These are phyloP conservation scores for Tillandsia leiboldiana DNA, from an alignment of 176 grass and related monocot species.

Conservation along the genomic window DNA sequence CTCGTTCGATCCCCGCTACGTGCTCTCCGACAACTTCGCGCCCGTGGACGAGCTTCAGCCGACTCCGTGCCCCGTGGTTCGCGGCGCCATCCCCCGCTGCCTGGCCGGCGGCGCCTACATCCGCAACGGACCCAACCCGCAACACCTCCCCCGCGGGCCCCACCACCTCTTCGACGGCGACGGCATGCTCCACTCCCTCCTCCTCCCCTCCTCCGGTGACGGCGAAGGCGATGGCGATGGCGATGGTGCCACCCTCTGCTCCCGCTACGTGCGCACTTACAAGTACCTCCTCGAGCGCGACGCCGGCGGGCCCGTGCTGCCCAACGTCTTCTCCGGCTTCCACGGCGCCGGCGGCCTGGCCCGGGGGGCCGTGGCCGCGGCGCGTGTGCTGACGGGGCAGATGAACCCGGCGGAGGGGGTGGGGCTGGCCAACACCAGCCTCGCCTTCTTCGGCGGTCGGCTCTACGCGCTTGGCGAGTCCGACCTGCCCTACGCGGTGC, in stretches of 20 bases:
- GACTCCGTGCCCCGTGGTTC: conserved; percentile 49
- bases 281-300: conserved; percentile 73
- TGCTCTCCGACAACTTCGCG: conserved; percentile 68
- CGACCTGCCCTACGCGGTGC: conserved; percentile 71
- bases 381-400: conserved; percentile 74
- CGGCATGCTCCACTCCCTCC: conserved; percentile 92
- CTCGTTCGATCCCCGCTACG: conserved; percentile 63
- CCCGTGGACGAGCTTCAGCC: conserved; percentile 83
- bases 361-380: conserved; percentile 54
- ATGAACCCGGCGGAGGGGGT: conserved; percentile 54
- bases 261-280: conserved; percentile 90
- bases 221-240: not conserved
- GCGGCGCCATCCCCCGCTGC: conserved; percentile 68
- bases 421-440: conserved; percentile 86
- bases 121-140: conserved; percentile 92
- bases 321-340: conserved; percentile 71
- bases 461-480: conserved; percentile 87
- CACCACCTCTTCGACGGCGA: conserved; percentile 94
- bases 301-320: conserved; percentile 54
- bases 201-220: conserved; percentile 30
- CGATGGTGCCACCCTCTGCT: conserved; percentile 45
- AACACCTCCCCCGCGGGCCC: conserved; percentile 66
- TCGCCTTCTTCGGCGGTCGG: conserved; percentile 54
- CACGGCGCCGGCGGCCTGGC: conserved; percentile 61
- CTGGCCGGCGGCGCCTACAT: conserved; percentile 84